Evolutionary conservation across 345 rosid genomes (phyloP).

Genomic region (Leavenworthia alabamica): DNA sequence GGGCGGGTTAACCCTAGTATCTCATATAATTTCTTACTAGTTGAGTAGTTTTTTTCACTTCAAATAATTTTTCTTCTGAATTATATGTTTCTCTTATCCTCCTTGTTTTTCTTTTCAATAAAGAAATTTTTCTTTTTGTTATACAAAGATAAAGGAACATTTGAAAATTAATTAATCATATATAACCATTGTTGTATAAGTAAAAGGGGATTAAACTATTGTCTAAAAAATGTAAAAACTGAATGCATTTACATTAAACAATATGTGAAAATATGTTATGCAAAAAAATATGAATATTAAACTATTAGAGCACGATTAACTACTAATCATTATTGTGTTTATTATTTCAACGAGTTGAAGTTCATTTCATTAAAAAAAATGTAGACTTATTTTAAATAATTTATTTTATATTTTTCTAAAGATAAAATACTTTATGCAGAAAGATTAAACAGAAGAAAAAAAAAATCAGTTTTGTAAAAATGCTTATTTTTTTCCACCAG

Average conservation of each 20-base stretch:
- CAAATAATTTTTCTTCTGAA: not conserved
- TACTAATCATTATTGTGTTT: not conserved
- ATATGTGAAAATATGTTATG: not conserved
- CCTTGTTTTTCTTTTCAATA: not conserved
- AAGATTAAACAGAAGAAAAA: not conserved
- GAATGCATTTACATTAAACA: not conserved
- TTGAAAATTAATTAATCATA: too few relatives aligned
- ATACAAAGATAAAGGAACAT: not conserved
- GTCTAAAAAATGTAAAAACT: not conserved
- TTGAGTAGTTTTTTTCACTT: not conserved
- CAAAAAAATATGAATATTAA: not conserved
- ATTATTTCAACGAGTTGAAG: conserved; percentile 6
- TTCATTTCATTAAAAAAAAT: not conserved
- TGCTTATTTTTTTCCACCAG: too few relatives aligned
- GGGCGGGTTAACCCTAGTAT: too few relatives aligned
- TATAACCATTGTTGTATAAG: too few relatives aligned
- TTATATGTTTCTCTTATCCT: not conserved
- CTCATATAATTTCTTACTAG: not conserved
- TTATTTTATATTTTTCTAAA: not conserved
- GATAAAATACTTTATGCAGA: not conserved
- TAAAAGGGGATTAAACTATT: not conserved
- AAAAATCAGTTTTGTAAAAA: not conserved
- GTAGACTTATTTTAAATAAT: conserved; percentile 8
- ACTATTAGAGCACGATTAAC: conserved; percentile 17
- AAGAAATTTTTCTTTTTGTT: not conserved